These are phyloP conservation scores for Sphagnum contortum DNA, from an alignment of 225 moss, liverwort and hornwort species.

Conservation along the genomic window DNA sequence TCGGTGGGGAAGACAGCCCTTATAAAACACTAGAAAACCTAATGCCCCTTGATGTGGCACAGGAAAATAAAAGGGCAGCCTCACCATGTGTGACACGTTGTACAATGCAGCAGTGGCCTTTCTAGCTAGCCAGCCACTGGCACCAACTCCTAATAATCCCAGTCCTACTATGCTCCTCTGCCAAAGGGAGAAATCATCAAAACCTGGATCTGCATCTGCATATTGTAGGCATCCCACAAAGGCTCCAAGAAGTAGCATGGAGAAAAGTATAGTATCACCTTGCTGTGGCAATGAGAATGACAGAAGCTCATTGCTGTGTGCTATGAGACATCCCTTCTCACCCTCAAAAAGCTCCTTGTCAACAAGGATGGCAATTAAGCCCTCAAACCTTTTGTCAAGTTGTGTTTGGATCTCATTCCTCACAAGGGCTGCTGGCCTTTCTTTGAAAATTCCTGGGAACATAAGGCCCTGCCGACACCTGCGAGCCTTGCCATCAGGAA, in stretches of 20 bases:
- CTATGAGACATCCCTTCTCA: slow-evolving; percentile 24
- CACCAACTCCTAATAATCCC: slow-evolving; percentile 30
- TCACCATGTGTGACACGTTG: slow-evolving; percentile 45
- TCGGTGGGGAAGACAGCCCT: slow-evolving; percentile 45
- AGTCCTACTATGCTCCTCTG: slow-evolving; percentile 29
- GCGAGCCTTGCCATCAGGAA: slow-evolving; percentile 12
- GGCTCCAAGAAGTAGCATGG: slow-evolving; percentile 19
- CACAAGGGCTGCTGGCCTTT: slow-evolving; percentile 13
- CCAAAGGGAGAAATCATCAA: slow-evolving; percentile 23
- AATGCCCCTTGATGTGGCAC: slow-evolving; percentile 46
- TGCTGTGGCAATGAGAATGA: slow-evolving; percentile 33
- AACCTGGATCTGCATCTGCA: slow-evolving; percentile 35
- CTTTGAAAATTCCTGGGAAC: slow-evolving; percentile 29
- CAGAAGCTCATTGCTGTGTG: slow-evolving; percentile 35
- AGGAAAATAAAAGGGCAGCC: slow-evolving; percentile 42
- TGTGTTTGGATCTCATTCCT: slow-evolving; percentile 25
- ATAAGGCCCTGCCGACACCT: slow-evolving; percentile 46
- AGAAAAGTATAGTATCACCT: slow-evolving; percentile 21
- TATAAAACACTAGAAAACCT: slow-evolving; percentile 24
- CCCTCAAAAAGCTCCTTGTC: slow-evolving; percentile 15
- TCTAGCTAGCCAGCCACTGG: slow-evolving; percentile 28
- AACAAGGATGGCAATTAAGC: slow-evolving; percentile 32
- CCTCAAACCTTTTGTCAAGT: slow-evolving; percentile 26
- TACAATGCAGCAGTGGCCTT: slow-evolving; percentile 27
- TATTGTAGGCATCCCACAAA: slow-evolving; percentile 24